Evolutionary conservation across 2,329 filamentous ascomycete species (phyloP), one percentile per base, ranked within the genome.

Genomic region (Cadophora malorum): DNA sequence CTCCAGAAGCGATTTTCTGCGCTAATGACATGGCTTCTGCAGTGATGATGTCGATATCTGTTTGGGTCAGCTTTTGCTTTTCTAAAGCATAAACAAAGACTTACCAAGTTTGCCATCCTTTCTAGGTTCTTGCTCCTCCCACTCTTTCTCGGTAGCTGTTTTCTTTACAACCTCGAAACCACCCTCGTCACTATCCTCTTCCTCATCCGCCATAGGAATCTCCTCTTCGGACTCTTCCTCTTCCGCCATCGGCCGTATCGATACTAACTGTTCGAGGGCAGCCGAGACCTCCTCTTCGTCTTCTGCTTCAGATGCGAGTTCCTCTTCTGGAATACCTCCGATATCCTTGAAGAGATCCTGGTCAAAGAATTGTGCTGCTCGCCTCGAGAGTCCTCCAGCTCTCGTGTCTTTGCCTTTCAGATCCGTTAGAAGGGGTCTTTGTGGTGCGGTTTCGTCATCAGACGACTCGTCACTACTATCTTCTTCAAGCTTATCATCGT

Each of bases 11-110:
- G 68, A 99, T 90, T 77, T 93, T 88, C 72, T 98, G 96, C 0
- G 96, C 96, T 19, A 99, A 86, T 0, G 95, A 96, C 96, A 99
- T 99, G 71, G 96, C 96, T 83, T 99, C 96, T 5, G 94, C 96
- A n/a, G 96, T 99, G 77, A 98, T 97, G 76, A 99, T 98, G 79
- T 98, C 94, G 80, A 99, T 97, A 78, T 97, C 94, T 85, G 80
- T 78, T 65, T 33, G 33, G 28, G 66, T 77, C 67, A 77, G 74
- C 47, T 6, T 28, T 35, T 31, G 33, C 4, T 25, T n/a, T 28
- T 41, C 47, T 21, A 19, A 23, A 14, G 16, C 28, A 28, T 33
- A 31, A 52, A 35, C 38, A 59, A 31, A 25, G 23, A 5, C 82
- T 78, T 82, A 89, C 88, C 85, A 50, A 85, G 81, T 74, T 85